A percentile compares a stretch with the other conserved stretches of the same genome.
Evolutionary conservation across 352 stramenopile genomes (phyloP).

Genomic region (Aphanomyces cochlioides): DNA sequence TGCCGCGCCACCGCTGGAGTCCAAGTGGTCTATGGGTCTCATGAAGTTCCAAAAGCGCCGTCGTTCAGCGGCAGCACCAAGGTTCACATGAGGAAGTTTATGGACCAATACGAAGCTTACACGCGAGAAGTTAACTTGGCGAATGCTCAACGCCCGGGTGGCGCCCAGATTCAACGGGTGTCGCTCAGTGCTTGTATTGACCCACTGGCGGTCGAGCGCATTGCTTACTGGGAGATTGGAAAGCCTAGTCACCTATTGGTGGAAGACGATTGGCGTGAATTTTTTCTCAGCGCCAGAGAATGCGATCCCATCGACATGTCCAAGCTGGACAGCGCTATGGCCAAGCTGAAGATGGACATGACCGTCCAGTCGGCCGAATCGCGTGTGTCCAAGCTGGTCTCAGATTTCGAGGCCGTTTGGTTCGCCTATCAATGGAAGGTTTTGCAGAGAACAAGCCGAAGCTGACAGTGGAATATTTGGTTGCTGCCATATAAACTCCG

Average conservation of each 20-base stretch:
- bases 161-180: not conserved
- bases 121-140: not conserved
- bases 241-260: not conserved
- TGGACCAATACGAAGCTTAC: slow-evolving; percentile 1
- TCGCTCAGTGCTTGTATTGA: not conserved
- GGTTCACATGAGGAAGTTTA: not conserved
- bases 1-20: not conserved
- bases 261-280: not conserved
- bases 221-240: not conserved
- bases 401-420: not conserved
- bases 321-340: not conserved
- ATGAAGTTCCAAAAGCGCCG: not conserved
- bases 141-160: not conserved
- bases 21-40: not conserved
- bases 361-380: slow-evolving; percentile 10
- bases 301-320: slow-evolving; percentile 9
- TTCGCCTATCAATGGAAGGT: slow-evolving; percentile 5
- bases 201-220: not conserved
- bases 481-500: not conserved
- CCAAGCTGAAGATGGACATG: slow-evolving; percentile 12
- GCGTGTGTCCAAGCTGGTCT: slow-evolving; percentile 11
- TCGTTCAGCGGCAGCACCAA: not conserved
- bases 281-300: not conserved
- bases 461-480: slow-evolving; percentile 6
- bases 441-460: slow-evolving; percentile 9